These are phyloP conservation scores for Marchantia paleacea DNA, from an alignment of 225 moss, liverwort and hornwort species.

Conservation along the genomic window DNA sequence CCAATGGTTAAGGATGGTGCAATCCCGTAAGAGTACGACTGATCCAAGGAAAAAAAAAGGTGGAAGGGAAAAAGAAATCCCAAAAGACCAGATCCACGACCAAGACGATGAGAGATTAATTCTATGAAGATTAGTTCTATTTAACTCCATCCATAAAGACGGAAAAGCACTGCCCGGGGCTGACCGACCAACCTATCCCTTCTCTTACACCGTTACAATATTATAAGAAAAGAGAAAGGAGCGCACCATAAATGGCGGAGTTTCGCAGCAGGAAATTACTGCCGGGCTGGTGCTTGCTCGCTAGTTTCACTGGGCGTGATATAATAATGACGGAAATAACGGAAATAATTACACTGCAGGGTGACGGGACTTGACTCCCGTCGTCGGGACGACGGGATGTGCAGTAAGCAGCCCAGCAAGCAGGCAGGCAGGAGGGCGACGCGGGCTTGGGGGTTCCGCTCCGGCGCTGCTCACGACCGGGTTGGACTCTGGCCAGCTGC, in stretches of 20 bases:
- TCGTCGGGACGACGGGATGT: neutral
- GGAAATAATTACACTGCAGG: neutral
- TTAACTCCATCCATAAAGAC: too few relatives aligned
- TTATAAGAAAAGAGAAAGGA: neutral
- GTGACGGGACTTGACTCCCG: constrained; percentile 12
- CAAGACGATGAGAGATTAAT: too few relatives aligned
- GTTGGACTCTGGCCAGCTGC: constrained; percentile 12
- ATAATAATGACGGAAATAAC: neutral
- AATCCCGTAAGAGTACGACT: too few relatives aligned
- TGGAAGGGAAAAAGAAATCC: too few relatives aligned
- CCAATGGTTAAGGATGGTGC: too few relatives aligned
- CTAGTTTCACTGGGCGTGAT: neutral
- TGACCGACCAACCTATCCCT: too few relatives aligned
- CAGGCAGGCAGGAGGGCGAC: neutral
- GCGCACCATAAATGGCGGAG: neutral
- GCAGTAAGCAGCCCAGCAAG: neutral
- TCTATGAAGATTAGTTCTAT: too few relatives aligned
- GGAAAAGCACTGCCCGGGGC: too few relatives aligned
- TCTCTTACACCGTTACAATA: neutral
- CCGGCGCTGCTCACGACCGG: constrained; percentile 10
- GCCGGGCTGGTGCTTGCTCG: neutral
- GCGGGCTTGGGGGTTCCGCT: neutral
- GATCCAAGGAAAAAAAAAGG: too few relatives aligned
- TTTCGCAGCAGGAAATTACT: constrained; percentile 7
- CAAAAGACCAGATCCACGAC: too few relatives aligned